phyloP scores from a whole-genome alignment of 2,329 filamentous ascomycete species.

The Neopestalotiopsis sp. region DNA sequence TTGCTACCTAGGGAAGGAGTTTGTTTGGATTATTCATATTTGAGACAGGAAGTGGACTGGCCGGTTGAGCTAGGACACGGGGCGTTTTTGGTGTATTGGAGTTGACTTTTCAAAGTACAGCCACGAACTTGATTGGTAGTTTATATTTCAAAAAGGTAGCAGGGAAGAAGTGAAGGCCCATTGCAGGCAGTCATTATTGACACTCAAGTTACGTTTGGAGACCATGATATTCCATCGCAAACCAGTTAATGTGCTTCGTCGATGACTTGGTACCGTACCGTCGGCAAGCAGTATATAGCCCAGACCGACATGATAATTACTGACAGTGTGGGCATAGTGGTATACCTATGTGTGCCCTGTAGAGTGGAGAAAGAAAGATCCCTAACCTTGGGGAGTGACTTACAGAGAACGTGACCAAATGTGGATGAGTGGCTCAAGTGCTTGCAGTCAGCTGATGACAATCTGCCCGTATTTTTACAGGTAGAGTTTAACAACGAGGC shows the following conservation, averaged over 20 bases:
- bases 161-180: neutral
- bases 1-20: neutral
- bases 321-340: too few relatives aligned
- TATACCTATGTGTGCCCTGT: neutral
- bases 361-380: neutral
- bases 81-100: neutral
- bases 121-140: neutral
- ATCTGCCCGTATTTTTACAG: too few relatives aligned
- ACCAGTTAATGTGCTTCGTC: neutral
- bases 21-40: slow-evolving; percentile 3
- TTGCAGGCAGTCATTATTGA: neutral
- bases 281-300: too few relatives aligned
- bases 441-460: neutral
- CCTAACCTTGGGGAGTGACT: neutral
- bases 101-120: neutral
- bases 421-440: neutral
- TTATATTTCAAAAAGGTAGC: neutral
- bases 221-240: neutral
- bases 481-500: too few relatives aligned
- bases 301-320: too few relatives aligned
- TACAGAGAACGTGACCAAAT: neutral
- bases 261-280: neutral
- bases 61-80: neutral
- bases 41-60: neutral
- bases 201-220: neutral